Percentiles rank a stretch among this genome's conserved stretches.
Conservation (phyloP, 1,284 basidiomycete species). For the Pascua guehoae region DNA sequence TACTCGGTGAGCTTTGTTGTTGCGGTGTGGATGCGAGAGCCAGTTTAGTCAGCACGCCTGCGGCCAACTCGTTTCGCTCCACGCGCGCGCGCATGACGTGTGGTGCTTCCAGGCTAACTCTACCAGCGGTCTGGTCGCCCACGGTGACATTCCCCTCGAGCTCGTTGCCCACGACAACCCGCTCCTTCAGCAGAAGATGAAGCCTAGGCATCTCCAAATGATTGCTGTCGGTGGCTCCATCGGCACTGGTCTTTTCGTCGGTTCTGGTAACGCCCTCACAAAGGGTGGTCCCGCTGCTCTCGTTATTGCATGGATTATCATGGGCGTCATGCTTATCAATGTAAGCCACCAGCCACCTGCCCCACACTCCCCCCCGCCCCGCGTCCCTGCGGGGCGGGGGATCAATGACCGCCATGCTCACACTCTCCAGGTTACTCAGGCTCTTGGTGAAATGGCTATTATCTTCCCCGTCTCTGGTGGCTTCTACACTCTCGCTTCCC, state of each 20-base stretch:
- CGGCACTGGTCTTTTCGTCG: slow-evolving; percentile 50
- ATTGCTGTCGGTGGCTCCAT: slow-evolving; percentile 54
- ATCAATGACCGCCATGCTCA: too few species aligned
- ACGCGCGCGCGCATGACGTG: neutral
- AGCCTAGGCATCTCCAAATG: slow-evolving; percentile 45
- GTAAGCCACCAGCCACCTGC: slow-evolving; percentile 2
- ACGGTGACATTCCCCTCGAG: slow-evolving; percentile 37
- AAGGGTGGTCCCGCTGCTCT: slow-evolving; percentile 53
- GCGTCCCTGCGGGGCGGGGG: neutral
- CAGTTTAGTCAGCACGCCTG: too few species aligned
- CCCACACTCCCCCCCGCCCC: too few species aligned
- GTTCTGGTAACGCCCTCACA: slow-evolving; percentile 51
- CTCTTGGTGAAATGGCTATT: slow-evolving; percentile 52
- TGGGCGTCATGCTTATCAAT: slow-evolving; percentile 26
- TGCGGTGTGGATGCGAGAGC: neutral
- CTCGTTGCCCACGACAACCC: slow-evolving; percentile 36
- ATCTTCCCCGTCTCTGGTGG: slow-evolving; percentile 52
- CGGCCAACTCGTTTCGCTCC: too few species aligned
- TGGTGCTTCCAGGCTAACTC: too few species aligned
- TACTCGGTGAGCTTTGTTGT: slow-evolving; percentile 27
- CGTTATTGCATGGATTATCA: slow-evolving; percentile 47
- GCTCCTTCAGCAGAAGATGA: slow-evolving; percentile 49
- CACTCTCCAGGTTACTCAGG: slow-evolving; percentile 37
- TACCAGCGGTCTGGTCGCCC: slow-evolving; percentile 26
- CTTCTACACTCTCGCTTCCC: slow-evolving; percentile 50